phyloP scores from a whole-genome alignment of 306 rosid species.

The Ammopiptanthus mongolicus region DNA sequence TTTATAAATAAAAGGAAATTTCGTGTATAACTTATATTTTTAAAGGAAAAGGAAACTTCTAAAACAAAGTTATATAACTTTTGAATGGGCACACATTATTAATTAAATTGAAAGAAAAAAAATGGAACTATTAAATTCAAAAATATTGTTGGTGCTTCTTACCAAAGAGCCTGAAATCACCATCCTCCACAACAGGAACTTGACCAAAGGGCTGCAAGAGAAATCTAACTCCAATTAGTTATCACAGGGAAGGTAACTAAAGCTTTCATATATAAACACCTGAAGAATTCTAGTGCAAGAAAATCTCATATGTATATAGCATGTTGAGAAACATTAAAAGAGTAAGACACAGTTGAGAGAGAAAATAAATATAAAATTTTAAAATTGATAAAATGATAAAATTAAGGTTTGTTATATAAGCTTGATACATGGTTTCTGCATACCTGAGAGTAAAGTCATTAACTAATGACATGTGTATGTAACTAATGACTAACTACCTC shows the following conservation, averaged over 20 bases:
- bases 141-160: not conserved
- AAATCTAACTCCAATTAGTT: not conserved
- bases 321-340: not conserved
- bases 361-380: not conserved
- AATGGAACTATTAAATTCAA: not conserved
- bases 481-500: too few relatives aligned
- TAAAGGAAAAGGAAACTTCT: too few relatives aligned
- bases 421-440: too few relatives aligned
- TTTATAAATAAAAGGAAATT: too few relatives aligned
- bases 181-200: slow-evolving; percentile 64
- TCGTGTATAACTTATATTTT: too few relatives aligned
- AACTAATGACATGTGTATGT: too few relatives aligned
- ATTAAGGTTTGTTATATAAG: not conserved
- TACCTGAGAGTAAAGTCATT: too few relatives aligned
- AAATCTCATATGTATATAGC: not conserved
- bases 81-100: not conserved
- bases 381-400: not conserved
- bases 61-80: not conserved
- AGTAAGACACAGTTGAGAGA: not conserved
- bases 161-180: slow-evolving; percentile 67
- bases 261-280: not conserved
- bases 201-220: slow-evolving; percentile 73
- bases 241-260: not conserved
- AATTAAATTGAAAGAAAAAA: not conserved
- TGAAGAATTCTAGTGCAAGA: not conserved